Percentiles rank a stretch among this genome's conserved stretches.
Evolutionary conservation across 148 eudicot genomes (phyloP).

Genomic region (Salicornia ramosissima): DNA sequence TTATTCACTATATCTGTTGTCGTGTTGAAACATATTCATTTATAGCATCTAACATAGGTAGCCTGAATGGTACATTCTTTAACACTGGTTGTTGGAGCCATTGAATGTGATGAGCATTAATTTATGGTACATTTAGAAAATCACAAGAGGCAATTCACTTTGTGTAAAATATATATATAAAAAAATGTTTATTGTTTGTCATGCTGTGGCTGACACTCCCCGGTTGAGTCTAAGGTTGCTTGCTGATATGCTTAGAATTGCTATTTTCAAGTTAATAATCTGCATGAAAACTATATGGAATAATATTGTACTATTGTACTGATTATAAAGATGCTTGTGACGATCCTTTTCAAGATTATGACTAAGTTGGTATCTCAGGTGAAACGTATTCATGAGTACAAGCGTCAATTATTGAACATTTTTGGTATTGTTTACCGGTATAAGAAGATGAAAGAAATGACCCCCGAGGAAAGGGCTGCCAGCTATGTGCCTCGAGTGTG

Average conservation of each 20-base stretch:
- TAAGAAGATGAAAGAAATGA: constrained; percentile 96
- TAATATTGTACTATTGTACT: background rate
- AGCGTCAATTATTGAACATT: constrained; percentile 83
- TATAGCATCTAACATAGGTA: background rate
- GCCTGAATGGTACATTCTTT: background rate
- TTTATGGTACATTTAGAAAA: background rate
- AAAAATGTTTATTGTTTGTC: background rate
- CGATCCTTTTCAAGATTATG: background rate
- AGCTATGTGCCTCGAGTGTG: constrained; percentile 84
- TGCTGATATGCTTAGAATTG: background rate
- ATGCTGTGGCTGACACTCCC: background rate
- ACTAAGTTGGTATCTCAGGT: constrained; percentile 45
- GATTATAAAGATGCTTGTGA: background rate
- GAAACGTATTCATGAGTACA: constrained; percentile 95
- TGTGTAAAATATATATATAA: background rate
- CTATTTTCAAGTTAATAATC: background rate
- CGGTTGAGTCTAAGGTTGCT: background rate
- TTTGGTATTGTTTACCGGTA: constrained; percentile 89
- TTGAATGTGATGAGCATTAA: background rate
- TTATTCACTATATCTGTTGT: background rate
- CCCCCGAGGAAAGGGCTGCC: constrained; percentile 50
- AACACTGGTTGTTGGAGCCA: background rate
- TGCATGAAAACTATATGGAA: background rate
- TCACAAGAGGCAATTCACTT: background rate
- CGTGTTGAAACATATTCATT: background rate